Conservation (phyloP, 75 land plant species). For the Sequoiadendron giganteum region DNA sequence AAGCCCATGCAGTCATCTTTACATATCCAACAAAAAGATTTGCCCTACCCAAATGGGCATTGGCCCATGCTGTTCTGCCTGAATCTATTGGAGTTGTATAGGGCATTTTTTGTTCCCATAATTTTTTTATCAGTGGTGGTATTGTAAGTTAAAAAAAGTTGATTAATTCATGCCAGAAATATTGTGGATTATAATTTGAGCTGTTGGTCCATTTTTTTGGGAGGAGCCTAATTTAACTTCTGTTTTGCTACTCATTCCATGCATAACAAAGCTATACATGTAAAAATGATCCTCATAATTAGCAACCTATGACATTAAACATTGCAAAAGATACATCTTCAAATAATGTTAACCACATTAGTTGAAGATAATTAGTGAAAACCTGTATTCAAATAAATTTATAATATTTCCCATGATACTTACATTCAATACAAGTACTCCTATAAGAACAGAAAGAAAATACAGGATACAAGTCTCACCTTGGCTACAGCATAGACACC, state of each 20-base stretch:
- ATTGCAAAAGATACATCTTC: not conserved
- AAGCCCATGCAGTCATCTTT: too few relatives aligned
- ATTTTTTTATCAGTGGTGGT: too few relatives aligned
- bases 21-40: too few relatives aligned
- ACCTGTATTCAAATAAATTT: not conserved
- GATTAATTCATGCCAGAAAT: too few relatives aligned
- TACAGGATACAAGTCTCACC: slow-evolving; percentile 18
- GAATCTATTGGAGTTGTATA: too few relatives aligned
- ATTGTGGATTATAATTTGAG: too few relatives aligned
- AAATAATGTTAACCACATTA: not conserved
- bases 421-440: not conserved
- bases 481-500: slow-evolving; percentile 60
- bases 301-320: too few relatives aligned
- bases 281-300: not conserved
- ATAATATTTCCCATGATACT: not conserved
- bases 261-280: not conserved
- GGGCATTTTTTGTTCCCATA: too few relatives aligned
- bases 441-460: not conserved
- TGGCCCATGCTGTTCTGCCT: too few relatives aligned
- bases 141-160: too few relatives aligned
- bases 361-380: not conserved
- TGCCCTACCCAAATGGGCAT: too few relatives aligned
- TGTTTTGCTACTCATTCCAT: not conserved
- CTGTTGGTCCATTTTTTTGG: too few relatives aligned
- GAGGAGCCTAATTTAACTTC: not conserved